Percentiles rank a stretch among this genome's conserved stretches.
phyloP scores from a whole-genome alignment of 306 rosid genomes.

The Echinosophora koreensis region DNA sequence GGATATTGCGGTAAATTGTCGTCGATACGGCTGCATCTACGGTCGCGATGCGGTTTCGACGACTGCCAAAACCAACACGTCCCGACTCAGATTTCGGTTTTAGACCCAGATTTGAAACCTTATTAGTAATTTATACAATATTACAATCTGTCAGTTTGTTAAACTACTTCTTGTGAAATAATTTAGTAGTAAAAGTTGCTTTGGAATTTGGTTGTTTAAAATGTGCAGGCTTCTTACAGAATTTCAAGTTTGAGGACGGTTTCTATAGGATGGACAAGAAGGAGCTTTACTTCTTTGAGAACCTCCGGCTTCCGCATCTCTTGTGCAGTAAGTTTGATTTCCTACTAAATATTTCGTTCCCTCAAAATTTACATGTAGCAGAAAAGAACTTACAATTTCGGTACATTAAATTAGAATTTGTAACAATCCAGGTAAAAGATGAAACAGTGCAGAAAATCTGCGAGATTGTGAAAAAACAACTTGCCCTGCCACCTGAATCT shows the following conservation, averaged over 20 bases:
- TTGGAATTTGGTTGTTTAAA: neutral
- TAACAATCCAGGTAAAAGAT: constrained; percentile 38
- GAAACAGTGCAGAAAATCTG: constrained; percentile 60
- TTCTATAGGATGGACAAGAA: constrained; percentile 46
- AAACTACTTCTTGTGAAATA: neutral
- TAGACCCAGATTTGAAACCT: too few species aligned
- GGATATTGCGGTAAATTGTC: too few species aligned
- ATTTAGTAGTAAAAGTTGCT: neutral
- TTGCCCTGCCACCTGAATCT: constrained; percentile 59
- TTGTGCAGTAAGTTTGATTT: constrained; percentile 49
- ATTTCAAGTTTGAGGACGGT: constrained; percentile 39
- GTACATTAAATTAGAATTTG: neutral
- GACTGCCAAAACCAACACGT: too few species aligned
- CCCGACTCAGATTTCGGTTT: too few species aligned
- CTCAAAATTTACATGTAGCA: neutral
- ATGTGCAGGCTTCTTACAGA: constrained; percentile 44
- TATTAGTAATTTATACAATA: too few species aligned
- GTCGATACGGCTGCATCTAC: too few species aligned
- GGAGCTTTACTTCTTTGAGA: constrained; percentile 48
- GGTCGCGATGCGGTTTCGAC: too few species aligned
- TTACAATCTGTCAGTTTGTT: neutral
- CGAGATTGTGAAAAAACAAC: constrained; percentile 63
- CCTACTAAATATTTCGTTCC: neutral
- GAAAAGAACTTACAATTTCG: neutral
- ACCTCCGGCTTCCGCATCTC: constrained; percentile 50